Conservation (phyloP, 2,329 filamentous ascomycete species). For the Aspergillus persii region DNA sequence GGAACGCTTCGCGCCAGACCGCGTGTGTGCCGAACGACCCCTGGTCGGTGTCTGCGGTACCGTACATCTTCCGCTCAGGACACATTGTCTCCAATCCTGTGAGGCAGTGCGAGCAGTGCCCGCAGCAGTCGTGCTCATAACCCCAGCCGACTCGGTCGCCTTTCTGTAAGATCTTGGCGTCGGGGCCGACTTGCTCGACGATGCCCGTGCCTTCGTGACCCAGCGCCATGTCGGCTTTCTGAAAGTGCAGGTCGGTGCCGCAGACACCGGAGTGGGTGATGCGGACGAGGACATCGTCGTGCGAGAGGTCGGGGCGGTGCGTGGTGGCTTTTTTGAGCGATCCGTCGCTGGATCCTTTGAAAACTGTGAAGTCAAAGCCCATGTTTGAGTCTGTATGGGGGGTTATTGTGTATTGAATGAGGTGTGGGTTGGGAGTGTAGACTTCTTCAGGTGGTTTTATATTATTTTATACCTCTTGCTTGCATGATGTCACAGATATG, state of each 20-base stretch:
- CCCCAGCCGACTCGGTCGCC: conserved; percentile 46
- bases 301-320: conserved; percentile 35
- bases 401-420: background rate
- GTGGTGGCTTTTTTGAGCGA: conserved; percentile 53
- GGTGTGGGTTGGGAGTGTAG: background rate
- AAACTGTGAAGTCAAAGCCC: conserved; percentile 56
- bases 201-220: conserved; percentile 41
- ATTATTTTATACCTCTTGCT: background rate
- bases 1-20: conserved; percentile 40
- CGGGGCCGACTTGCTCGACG: conserved; percentile 31
- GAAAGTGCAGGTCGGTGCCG: conserved; percentile 54
- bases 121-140: conserved; percentile 39
- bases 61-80: conserved; percentile 37
- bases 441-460: background rate
- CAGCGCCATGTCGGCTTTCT: conserved; percentile 31
- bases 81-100: conserved; percentile 34
- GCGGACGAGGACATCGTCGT: conserved; percentile 56
- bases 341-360: conserved; percentile 60
- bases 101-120: conserved; percentile 37
- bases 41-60: conserved; percentile 32
- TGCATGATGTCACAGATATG: background rate
- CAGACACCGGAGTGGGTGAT: conserved; percentile 68
- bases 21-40: conserved; percentile 38
- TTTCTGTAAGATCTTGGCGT: conserved; percentile 33
- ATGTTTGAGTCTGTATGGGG: conserved; percentile 10